Evolutionary conservation across 2,329 filamentous ascomycete species (phyloP).

Genomic region (Monosporascus sp.): DNA sequence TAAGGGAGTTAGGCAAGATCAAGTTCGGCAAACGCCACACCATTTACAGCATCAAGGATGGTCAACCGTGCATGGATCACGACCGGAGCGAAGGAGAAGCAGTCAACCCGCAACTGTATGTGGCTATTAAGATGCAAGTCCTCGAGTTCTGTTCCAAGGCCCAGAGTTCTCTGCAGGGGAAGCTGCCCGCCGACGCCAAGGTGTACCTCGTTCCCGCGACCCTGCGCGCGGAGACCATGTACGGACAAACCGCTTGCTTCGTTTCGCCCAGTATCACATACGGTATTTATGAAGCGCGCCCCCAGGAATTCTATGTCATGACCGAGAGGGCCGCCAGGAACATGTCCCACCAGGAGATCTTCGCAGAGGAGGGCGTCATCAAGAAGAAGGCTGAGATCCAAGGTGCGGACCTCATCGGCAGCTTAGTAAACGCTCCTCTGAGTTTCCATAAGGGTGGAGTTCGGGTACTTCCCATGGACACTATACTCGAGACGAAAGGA

Average conservation of each 20-base stretch:
- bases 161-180: slow-evolving; percentile 64
- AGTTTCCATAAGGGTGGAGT: slow-evolving; percentile 80
- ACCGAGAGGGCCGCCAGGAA: slow-evolving; percentile 86
- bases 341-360: slow-evolving; percentile 91
- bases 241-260: slow-evolving; percentile 94
- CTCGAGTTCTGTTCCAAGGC: slow-evolving; percentile 82
- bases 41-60: slow-evolving; percentile 86
- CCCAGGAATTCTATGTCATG: slow-evolving; percentile 76
- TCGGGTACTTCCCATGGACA: slow-evolving; percentile 90
- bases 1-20: slow-evolving; percentile 87
- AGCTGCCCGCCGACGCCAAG: slow-evolving; percentile 70
- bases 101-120: slow-evolving; percentile 85
- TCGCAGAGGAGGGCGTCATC: slow-evolving; percentile 69
- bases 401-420: slow-evolving; percentile 79
- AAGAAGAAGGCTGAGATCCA: slow-evolving; percentile 69
- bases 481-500: slow-evolving; percentile 85
- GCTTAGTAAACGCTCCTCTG: slow-evolving; percentile 83
- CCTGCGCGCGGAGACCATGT: slow-evolving; percentile 95
- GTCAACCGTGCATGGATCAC: slow-evolving; percentile 83
- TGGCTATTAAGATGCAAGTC: slow-evolving; percentile 83
- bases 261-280: slow-evolving; percentile 87
- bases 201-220: slow-evolving; percentile 91
- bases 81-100: slow-evolving; percentile 78
- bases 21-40: slow-evolving; percentile 92
- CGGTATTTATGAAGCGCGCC: slow-evolving; percentile 59